phyloP scores from a whole-genome alignment of 2,329 filamentous ascomycete genomes.

The Colletotrichum eremochloae region DNA sequence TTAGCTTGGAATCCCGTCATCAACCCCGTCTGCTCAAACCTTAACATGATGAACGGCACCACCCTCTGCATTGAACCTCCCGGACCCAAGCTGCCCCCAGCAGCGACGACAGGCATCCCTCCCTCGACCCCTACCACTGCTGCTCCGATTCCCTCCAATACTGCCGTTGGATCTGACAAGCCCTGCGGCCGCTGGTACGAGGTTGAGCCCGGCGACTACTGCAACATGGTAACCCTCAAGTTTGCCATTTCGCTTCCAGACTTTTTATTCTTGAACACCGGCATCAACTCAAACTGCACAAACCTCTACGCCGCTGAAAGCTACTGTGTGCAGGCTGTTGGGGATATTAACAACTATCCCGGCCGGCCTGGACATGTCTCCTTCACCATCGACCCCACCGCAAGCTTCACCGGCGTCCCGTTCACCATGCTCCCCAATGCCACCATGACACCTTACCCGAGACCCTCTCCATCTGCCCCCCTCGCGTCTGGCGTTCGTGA shows the following conservation, averaged over 20 bases:
- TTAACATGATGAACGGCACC: constrained; percentile 29
- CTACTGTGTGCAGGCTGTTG: constrained; percentile 53
- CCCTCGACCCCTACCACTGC: constrained; percentile 15
- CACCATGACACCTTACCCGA: constrained; percentile 28
- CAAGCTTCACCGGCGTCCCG: constrained; percentile 32
- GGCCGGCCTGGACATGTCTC: constrained; percentile 14
- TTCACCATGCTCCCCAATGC: constrained; percentile 37
- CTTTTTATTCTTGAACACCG: constrained; percentile 52
- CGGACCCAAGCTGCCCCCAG: constrained; percentile 3
- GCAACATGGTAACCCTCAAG: constrained; percentile 49
- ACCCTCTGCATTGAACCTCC: constrained; percentile 10
- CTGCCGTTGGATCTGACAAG: constrained; percentile 40
- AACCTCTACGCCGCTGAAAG: constrained; percentile 49
- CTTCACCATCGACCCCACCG: constrained; percentile 35
- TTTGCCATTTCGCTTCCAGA: constrained; percentile 50
- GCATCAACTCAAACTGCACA: constrained; percentile 50
- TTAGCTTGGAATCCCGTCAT: constrained; percentile 18
- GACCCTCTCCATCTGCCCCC: not conserved
- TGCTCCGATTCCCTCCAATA: constrained; percentile 36
- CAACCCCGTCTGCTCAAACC: constrained; percentile 24
- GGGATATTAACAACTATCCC: constrained; percentile 43
- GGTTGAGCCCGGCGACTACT: constrained; percentile 51
- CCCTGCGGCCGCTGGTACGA: constrained; percentile 50
- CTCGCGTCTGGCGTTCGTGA: constrained; percentile 16
- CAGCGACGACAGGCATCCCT: constrained; percentile 1